A percentile compares a stretch with the other conserved stretches of the same genome.
Evolutionary conservation across 768 basidiomycete genomes (phyloP).

Genomic region (Phaeotremella fagi): DNA sequence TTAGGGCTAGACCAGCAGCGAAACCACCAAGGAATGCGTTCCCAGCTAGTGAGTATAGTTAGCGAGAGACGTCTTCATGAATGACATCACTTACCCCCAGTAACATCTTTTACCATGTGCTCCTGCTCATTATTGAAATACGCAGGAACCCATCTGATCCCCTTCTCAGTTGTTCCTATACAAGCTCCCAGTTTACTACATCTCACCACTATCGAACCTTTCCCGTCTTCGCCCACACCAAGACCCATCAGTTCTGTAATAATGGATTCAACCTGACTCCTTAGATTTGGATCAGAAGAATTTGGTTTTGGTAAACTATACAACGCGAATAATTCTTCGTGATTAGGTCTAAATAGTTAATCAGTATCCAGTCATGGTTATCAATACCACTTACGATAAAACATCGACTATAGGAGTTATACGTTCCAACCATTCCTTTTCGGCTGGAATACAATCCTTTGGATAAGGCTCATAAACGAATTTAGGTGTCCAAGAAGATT

Average conservation of each 20-base stretch:
- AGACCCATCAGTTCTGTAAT: no score
- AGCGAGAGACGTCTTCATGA: neutral
- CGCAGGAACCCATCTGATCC: conserved; percentile 37
- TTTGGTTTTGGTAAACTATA: conserved; percentile 8
- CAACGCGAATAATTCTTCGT: conserved; percentile 39
- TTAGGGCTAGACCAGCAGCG: conserved; percentile 25
- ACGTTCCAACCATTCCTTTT: conserved; percentile 30
- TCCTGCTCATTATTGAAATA: conserved; percentile 20
- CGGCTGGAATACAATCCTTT: conserved; percentile 25
- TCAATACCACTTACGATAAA: conserved; percentile 28
- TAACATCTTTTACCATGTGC: conserved; percentile 28
- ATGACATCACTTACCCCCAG: conserved; percentile 31
- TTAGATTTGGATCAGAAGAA: conserved; percentile 14
- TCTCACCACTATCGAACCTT: conserved; percentile 30
- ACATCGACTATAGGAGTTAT: conserved; percentile 17
- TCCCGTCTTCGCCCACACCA: conserved; percentile 24
- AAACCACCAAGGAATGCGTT: conserved; percentile 41
- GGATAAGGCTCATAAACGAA: conserved; percentile 42
- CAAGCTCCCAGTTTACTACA: conserved; percentile 30
- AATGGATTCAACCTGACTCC: no score
- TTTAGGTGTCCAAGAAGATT: conserved; percentile 25
- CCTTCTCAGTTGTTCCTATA: conserved; percentile 24
- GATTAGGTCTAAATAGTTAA: conserved; percentile 34
- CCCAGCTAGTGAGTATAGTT: conserved; percentile 21
- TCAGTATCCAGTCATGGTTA: neutral